Conservation (phyloP, 129 eudicot species). For the Tanacetum coccineum region DNA sequence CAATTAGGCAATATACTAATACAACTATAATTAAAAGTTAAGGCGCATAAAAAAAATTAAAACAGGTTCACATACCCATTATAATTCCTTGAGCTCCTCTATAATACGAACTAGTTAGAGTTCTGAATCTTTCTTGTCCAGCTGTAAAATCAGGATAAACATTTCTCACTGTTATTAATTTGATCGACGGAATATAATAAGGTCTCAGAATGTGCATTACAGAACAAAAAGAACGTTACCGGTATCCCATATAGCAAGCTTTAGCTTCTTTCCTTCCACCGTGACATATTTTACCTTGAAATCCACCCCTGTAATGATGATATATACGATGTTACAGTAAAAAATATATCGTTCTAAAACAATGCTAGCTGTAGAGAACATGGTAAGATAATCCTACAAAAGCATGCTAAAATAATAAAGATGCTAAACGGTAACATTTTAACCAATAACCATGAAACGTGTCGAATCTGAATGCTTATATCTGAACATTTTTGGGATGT, state of each 20-base stretch:
- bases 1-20: not conserved
- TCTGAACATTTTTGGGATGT: too few relatives aligned
- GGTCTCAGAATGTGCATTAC: not conserved
- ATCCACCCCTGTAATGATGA: conserved; percentile 69
- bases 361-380: too few relatives aligned
- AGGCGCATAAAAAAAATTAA: not conserved
- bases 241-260: conserved; percentile 99
- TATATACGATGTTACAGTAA: too few relatives aligned
- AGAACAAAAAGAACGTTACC: conserved; percentile 38
- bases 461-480: too few relatives aligned
- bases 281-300: conserved; percentile 84
- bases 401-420: too few relatives aligned
- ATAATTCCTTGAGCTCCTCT: conserved; percentile 95
- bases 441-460: too few relatives aligned
- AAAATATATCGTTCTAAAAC: too few relatives aligned
- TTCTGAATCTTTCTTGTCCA: conserved; percentile 97
- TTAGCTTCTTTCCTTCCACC: conserved; percentile 73
- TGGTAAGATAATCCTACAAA: too few relatives aligned
- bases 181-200: too few relatives aligned
- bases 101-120: conserved; percentile 90
- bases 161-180: too few relatives aligned
- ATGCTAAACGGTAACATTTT: too few relatives aligned
- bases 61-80: conserved; percentile 66
- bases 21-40: too few relatives aligned
- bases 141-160: conserved; percentile 50